Base-by-base conservation (phyloP, 2,329 filamentous ascomycete genomes). In the Leptodontidium sp. region DNA sequence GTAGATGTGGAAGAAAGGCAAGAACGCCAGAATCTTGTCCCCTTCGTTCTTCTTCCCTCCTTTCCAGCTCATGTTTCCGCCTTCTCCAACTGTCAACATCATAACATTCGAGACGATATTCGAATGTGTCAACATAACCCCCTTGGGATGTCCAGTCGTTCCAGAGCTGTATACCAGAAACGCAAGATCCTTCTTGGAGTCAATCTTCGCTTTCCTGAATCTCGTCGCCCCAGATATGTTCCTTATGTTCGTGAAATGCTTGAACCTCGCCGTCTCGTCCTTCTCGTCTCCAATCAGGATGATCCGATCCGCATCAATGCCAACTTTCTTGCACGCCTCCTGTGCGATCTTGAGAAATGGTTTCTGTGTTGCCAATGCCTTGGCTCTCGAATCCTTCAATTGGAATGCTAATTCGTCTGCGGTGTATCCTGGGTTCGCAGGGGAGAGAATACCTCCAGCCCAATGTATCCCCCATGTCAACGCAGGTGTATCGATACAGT, bases 1-100 rank as follows among this genome's bases (percentile, higher is more conserved):
- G 77, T 97, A 97, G 71, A 97, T 94, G 78, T 97, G 94, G 81
- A 94, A 97, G 79, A 97, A 96, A 0, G 94, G 94, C 12, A 97
- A 80, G 68, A 97, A 91, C 1, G 92, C 92, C 7, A 98, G 80
- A 38, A 96, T 83, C 68, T 86, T 88, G 77, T 97, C 94, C 0
- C 89, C 86, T 66, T 88, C 84, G 9, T 88, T 88, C 75, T 87
- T 86, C 1, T 82, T 77, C 0, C 87, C 85, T 4, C 89, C 88
- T 49, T 86, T 82, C 78, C 87, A 87, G 24, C 81, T 82, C 65
- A 92, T 78, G 53, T 88, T 84, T 0, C 81, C 82, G 1, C 81
- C 82, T 67, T 93, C 90, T 4, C 85, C 81, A 32, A 80, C 76
- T 1, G 79, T 78, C 35, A 85, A 77, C 80, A 92, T 90, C 38